These are phyloP conservation scores for Candida buenavistaensis DNA, from an alignment of 1,139 yeast species.

Conservation along the genomic window DNA sequence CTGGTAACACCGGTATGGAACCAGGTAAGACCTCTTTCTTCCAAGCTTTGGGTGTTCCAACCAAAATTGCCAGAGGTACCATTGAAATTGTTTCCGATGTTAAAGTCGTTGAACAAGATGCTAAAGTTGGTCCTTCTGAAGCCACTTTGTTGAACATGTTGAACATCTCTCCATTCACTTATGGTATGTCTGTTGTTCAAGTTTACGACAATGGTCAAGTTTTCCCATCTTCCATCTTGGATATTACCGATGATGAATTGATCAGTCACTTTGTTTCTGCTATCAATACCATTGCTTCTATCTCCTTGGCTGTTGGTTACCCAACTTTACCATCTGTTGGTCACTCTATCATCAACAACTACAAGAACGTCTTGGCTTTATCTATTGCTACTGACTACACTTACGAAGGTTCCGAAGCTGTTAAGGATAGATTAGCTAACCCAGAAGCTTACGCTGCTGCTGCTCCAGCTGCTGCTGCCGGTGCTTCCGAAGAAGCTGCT, in stretches of 20 bases:
- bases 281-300: conserved; percentile 88
- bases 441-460: conserved; percentile 97
- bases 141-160: conserved; percentile 98
- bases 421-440: conserved; percentile 92
- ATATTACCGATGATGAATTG: conserved; percentile 97
- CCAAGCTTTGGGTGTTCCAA: conserved; percentile 99
- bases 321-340: conserved; percentile 99
- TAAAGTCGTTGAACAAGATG: conserved; percentile 85
- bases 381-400: conserved; percentile 99
- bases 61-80: conserved; percentile 99
- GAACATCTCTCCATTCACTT: conserved; percentile 99
- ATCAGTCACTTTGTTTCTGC: conserved; percentile 91
- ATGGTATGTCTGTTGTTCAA: conserved; percentile 95
- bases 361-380: conserved; percentile 98
- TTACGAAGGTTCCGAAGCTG: conserved; percentile 98
- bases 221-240: conserved; percentile 95
- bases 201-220: conserved; percentile 99
- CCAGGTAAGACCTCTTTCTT: conserved; percentile 99
- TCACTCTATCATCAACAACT: conserved; percentile 98
- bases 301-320: conserved; percentile 97
- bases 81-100: conserved; percentile 98
- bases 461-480: conserved; percentile 93
- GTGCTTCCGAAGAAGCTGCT: conserved; percentile 67
- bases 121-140: conserved; percentile 98
- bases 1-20: conserved; percentile 99